phyloP scores from a whole-genome alignment of 306 rosid species.

The Cyclanthera cordifolia region DNA sequence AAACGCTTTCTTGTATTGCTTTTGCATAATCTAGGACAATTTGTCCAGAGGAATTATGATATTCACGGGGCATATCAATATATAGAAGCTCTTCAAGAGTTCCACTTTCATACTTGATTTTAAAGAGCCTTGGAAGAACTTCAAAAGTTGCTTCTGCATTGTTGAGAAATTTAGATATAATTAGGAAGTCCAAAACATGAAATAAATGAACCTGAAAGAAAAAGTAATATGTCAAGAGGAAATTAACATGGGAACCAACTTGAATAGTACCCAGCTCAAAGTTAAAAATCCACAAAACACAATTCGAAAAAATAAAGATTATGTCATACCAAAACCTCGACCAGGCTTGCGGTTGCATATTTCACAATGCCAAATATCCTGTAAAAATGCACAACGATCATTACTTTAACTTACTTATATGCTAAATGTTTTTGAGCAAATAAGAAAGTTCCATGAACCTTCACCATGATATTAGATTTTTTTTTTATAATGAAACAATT shows the following conservation, averaged over 20 bases:
- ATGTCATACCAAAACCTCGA: conserved; percentile 73
- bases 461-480: background rate
- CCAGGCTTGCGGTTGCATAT: conserved; percentile 96
- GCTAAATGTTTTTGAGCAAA: background rate
- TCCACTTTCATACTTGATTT: conserved; percentile 94
- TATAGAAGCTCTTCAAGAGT: conserved; percentile 92
- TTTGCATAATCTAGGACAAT: conserved; percentile 90
- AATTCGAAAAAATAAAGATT: background rate
- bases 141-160: conserved; percentile 82
- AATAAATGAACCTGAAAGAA: conserved; percentile 11
- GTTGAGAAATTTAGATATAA: conserved; percentile 13
- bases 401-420: background rate
- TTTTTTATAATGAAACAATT: too few species aligned
- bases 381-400: conserved; percentile 22
- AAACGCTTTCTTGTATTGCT: conserved; percentile 93
- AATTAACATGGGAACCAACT: background rate
- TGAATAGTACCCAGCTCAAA: background rate
- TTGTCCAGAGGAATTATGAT: conserved; percentile 86
- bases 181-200: conserved; percentile 8
- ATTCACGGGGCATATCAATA: conserved; percentile 97
- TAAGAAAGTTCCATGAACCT: background rate
- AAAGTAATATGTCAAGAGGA: background rate
- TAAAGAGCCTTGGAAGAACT: conserved; percentile 93
- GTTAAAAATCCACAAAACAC: background rate
- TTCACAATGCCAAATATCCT: conserved; percentile 98